Evolutionary conservation across 192 early-diverging fungal genomes (phyloP).

Genomic region (Coemansia sp.): DNA sequence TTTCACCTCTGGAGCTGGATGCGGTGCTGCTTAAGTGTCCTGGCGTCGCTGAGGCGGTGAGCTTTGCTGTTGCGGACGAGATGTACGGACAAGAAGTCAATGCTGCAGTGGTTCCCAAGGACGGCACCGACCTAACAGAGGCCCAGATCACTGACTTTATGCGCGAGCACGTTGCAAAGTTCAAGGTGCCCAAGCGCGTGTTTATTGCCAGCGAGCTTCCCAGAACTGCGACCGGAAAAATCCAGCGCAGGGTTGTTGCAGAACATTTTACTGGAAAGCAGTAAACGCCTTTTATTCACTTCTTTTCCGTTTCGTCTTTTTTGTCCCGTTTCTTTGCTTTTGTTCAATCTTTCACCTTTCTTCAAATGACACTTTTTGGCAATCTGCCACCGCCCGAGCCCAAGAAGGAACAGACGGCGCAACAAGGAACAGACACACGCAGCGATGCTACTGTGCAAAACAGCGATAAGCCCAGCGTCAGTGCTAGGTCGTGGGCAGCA

Average conservation of each 20-base stretch:
- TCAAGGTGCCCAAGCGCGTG: slow-evolving; percentile 73
- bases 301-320: slow-evolving; percentile 1
- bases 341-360: not conserved
- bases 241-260: slow-evolving; percentile 63
- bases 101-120: slow-evolving; percentile 66
- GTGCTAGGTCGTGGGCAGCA: slow-evolving; percentile 14
- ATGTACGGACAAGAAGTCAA: slow-evolving; percentile 85
- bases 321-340: not conserved
- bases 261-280: slow-evolving; percentile 59
- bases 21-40: slow-evolving; percentile 67
- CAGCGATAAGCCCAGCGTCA: not conserved
- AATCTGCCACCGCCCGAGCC: slow-evolving; percentile 39
- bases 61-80: slow-evolving; percentile 73
- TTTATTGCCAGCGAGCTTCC: slow-evolving; percentile 66
- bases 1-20: slow-evolving; percentile 86
- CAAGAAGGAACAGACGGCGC: not conserved
- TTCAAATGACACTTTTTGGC: slow-evolving; percentile 42
- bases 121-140: slow-evolving; percentile 55
- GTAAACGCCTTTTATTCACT: slow-evolving; percentile 8
- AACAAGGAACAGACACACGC: not conserved
- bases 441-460: not conserved
- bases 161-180: slow-evolving; percentile 60
- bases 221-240: slow-evolving; percentile 75
- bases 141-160: slow-evolving; percentile 57
- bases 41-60: slow-evolving; percentile 70